Evolutionary conservation across 306 rosid species (phyloP).

Genomic region (Ormosia emarginata): DNA sequence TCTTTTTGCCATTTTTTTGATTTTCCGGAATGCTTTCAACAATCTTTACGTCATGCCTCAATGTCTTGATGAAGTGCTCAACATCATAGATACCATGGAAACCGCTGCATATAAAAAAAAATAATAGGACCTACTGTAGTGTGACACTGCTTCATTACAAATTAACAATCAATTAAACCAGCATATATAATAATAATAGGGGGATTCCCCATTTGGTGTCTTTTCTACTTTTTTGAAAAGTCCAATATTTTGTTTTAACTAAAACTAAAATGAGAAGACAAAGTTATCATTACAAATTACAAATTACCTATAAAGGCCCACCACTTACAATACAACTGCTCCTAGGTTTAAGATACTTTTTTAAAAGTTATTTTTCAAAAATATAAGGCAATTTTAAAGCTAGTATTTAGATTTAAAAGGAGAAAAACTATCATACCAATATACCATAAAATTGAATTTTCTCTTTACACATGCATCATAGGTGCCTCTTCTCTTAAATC

Average conservation of each 20-base stretch:
- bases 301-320: neutral
- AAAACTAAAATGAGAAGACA: neutral
- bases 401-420: neutral
- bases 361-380: neutral
- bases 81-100: constrained; percentile 95
- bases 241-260: neutral
- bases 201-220: neutral
- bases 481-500: neutral
- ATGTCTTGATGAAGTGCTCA: constrained; percentile 72
- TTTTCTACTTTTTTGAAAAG: neutral
- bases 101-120: constrained; percentile 59
- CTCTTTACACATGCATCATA: neutral
- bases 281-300: neutral
- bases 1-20: constrained; percentile 68
- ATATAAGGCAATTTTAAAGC: neutral
- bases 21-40: constrained; percentile 87
- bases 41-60: constrained; percentile 78
- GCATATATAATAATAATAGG: neutral
- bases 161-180: constrained; percentile 5
- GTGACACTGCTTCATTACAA: neutral
- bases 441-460: neutral
- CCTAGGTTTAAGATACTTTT: neutral
- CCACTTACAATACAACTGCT: neutral
- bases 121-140: neutral
- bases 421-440: neutral